Evolutionary conservation across 306 rosid species (phyloP), one percentile per base, ranked within the genome.

Genomic region (Chamaecrista fasciculata): DNA sequence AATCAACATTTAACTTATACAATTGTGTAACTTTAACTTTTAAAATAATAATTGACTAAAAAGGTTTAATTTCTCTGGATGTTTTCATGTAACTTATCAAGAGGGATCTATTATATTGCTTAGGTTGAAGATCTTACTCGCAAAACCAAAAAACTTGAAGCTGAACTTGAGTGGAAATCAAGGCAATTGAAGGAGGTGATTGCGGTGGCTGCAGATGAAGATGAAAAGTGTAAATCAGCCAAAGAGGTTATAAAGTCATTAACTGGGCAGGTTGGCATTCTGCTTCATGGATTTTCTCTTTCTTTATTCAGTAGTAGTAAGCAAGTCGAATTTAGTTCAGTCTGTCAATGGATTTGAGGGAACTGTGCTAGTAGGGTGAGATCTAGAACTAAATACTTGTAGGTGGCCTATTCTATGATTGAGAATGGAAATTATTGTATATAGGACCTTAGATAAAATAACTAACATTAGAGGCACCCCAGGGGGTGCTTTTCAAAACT

Each of bases 221-320:
- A 91, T 57, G 93, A 76, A 78, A 93, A 88, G 77, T 83, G 91
- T 85, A 83, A 86, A 81, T 87, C 98, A 72, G 96, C 93, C 2
- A 93, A 87, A 83, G 93, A 85, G 80, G 91, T 88, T 78, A 88
- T 90, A 65, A 88, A 87, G 83, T 93, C 91, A 67, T 82, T 93
- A 48, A 83, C 93, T 64, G 72, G 81, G 69, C 96, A 93, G 96
- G 96, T 93, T 73, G 69, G 61, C 62, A 29, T 47, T 73, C 47
- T 72, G 50, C 72, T 33, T 47, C 7, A 3, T 18, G 20, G 18
- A 15, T 43, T 43, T 70, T 55, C 64, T 16, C 37, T 29, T 21
- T 50, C 48, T 52, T 44, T 76, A 28, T 48, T 62, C 34, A 67
- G 67, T 55, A 44, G 25, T 53, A 12, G 67, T 33, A 47, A 43